These are phyloP conservation scores for Ophiostoma novo-ulmi DNA, from an alignment of 2,329 filamentous ascomycete genomes.

Conservation along the genomic window DNA sequence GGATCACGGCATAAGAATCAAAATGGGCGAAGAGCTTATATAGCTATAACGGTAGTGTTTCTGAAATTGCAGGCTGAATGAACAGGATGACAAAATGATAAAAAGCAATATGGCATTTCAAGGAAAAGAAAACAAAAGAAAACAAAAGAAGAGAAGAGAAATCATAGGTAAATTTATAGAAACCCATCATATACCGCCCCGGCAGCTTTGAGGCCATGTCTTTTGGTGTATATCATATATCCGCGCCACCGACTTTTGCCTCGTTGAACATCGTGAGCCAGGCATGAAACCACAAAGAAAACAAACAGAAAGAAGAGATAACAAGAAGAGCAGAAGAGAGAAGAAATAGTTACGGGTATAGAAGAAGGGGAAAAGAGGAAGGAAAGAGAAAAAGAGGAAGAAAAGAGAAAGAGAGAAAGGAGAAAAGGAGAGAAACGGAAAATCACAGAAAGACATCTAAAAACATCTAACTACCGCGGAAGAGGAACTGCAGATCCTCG, in stretches of 20 bases:
- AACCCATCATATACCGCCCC: background rate
- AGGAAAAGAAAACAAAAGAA: background rate
- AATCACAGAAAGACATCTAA: background rate
- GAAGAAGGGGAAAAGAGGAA: background rate
- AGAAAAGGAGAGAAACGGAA: background rate
- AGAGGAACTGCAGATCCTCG: constrained; percentile 93
- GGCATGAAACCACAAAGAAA: background rate
- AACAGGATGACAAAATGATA: background rate
- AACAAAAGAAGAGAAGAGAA: background rate
- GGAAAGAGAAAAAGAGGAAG: background rate
- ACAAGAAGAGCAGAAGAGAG: background rate
- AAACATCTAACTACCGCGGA: constrained; percentile 57
- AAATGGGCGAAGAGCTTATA: background rate
- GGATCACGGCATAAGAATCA: background rate
- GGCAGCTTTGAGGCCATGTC: background rate
- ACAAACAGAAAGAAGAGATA: background rate
- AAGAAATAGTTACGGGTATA: background rate
- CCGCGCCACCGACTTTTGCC: background rate
- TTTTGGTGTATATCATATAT: background rate
- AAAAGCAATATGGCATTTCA: background rate
- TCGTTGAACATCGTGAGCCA: background rate
- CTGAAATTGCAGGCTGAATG: background rate
- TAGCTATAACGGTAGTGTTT: background rate
- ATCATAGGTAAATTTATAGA: background rate
- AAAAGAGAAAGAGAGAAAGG: background rate